Percentiles rank a stretch among this genome's conserved stretches.
Conservation (phyloP, 2,329 filamentous ascomycete genomes). For the Zasmidium cellare region DNA sequence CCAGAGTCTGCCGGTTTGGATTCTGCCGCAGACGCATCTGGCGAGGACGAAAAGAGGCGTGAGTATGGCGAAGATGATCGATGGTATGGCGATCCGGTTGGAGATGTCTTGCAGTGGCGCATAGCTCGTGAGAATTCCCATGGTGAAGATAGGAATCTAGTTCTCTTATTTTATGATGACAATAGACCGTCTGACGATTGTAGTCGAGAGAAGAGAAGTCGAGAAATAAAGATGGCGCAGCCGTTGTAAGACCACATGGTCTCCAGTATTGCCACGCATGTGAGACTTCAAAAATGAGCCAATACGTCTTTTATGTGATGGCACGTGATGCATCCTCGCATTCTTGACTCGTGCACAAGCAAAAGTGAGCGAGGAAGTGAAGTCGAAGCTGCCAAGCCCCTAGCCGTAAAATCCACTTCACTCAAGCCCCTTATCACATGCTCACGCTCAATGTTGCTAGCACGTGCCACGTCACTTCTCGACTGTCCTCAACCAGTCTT, state of each 20-base stretch:
- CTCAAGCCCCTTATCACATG: not conserved
- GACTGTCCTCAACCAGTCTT: constrained; percentile 1
- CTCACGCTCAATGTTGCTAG: not conserved
- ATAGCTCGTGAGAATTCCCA: not conserved
- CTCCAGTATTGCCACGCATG: too few species aligned
- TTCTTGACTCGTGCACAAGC: too few species aligned
- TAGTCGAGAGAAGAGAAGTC: too few species aligned
- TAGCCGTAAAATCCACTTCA: not conserved
- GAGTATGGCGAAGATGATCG: not conserved
- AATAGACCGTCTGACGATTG: not conserved
- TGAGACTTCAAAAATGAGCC: too few species aligned
- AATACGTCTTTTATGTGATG: too few species aligned
- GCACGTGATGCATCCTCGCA: too few species aligned
- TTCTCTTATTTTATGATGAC: not conserved
- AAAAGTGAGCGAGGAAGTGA: too few species aligned
- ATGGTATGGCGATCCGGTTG: not conserved
- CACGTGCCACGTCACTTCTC: not conserved
- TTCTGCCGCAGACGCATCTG: not conserved
- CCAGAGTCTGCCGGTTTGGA: not conserved
- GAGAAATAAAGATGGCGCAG: too few species aligned
- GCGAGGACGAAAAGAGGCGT: not conserved
- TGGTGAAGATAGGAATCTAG: not conserved
- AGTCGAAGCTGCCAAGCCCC: not conserved
- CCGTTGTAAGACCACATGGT: too few species aligned
- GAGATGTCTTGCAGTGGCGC: not conserved